Evolutionary conservation across 768 basidiomycete genomes (phyloP).

Genomic region (Zangia roseola): DNA sequence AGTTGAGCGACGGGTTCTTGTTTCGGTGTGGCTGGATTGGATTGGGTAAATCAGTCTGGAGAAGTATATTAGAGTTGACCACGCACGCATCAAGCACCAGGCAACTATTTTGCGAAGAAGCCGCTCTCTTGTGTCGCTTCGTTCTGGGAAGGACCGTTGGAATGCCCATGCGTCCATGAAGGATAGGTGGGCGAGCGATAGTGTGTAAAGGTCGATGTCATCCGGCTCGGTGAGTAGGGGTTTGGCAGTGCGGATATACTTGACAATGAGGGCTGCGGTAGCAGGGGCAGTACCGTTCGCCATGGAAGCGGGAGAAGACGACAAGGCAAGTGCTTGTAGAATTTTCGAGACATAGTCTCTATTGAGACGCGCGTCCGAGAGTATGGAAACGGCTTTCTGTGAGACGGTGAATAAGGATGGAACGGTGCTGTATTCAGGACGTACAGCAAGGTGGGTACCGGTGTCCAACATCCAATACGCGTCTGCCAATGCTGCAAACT

Average conservation of each 20-base stretch:
- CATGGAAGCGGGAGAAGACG: slow-evolving; percentile 41
- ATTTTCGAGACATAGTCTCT: slow-evolving; percentile 80
- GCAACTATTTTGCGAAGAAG: slow-evolving; percentile 59
- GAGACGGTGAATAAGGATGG: not conserved
- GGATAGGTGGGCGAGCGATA: slow-evolving; percentile 64
- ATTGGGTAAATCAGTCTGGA: not conserved
- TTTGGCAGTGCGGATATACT: slow-evolving; percentile 74
- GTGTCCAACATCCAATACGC: slow-evolving; percentile 85
- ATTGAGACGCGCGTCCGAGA: slow-evolving; percentile 73
- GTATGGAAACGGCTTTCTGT: slow-evolving; percentile 69
- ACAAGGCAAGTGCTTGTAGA: slow-evolving; percentile 51
- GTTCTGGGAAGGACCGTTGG: slow-evolving; percentile 68
- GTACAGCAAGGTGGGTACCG: slow-evolving; percentile 60
- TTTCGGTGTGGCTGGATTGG: slow-evolving; percentile 53
- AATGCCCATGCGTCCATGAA: slow-evolving; percentile 75
- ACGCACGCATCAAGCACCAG: slow-evolving; percentile 72
- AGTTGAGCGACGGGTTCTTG: slow-evolving; percentile 57
- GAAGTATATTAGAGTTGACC: not conserved
- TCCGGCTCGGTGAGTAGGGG: slow-evolving; percentile 66
- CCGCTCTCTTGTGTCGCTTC: slow-evolving; percentile 48
- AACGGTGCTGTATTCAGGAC: slow-evolving; percentile 25
- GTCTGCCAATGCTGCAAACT: slow-evolving; percentile 72
- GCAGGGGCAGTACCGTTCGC: slow-evolving; percentile 8
- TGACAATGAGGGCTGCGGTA: slow-evolving; percentile 50
- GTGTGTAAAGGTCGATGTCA: slow-evolving; percentile 67